Evolutionary conservation across 2,329 filamentous ascomycete genomes (phyloP), one percentile per base, ranked within the genome.

Genomic region (Alternaria triticimaculans): DNA sequence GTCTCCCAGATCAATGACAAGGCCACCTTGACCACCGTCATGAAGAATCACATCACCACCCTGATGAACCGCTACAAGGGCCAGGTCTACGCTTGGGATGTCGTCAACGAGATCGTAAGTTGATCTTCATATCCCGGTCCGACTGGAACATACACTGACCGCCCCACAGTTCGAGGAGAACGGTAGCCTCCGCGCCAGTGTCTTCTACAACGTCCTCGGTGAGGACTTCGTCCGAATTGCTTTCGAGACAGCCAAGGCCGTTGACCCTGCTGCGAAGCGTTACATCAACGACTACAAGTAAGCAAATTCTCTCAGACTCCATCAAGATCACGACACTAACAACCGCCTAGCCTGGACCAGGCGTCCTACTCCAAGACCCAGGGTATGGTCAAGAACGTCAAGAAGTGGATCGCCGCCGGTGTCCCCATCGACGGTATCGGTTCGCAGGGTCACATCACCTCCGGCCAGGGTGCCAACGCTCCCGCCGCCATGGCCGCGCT

Each of bases 151-250:
- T 4, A 21, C 8, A 20, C 26, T 37, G 26, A 46, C n/a, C 88
- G 2, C 33, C 20, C 18, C 3, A 4, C 21, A 53, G 74, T 87
- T 90, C 76, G 85, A 87, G 65, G 82, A 91, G 70, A 84, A 88
- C 69, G 89, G 89, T 23, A 82, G 77, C 5, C 82, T 90, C 56
- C 87, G 90, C 26, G 70, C 81, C 43, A 87, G 84, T 9, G 88
- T 92, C 61, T 93, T 91, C 82, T 90, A 84, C 72, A 84, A 87
- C 15, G 87, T 92, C 2, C 85, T 93, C 3, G 90, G 90, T 2
- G 88, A 93, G 81, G 87, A 88, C 77, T 93, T 90, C 74, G 88
- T 94, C 54, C 82, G 84, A 26, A 91, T 93, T 73, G 90, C 91
- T 7, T 93, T 93, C 80, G 84, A 88, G 65, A 87, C 90, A 3